These are phyloP conservation scores for Tetracentron sinense DNA, from an alignment of 164 flowering plant genomes.

Conservation along the genomic window DNA sequence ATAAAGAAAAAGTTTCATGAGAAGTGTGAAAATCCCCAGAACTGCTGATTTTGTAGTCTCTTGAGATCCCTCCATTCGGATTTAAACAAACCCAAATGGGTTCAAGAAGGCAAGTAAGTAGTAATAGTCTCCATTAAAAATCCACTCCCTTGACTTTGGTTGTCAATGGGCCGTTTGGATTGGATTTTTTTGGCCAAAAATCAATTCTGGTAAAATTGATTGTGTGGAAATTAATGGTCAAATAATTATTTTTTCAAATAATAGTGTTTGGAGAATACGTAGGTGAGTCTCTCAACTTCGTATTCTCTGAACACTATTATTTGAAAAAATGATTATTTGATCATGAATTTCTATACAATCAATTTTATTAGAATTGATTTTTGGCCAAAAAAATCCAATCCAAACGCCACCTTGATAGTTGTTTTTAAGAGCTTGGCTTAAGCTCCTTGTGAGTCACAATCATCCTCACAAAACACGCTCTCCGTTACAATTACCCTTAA, in stretches of 20 bases:
- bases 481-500: constrained; percentile 56
- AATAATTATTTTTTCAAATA: no score
- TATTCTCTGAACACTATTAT: no score
- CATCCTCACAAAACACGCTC: constrained; percentile 29
- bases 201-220: no score
- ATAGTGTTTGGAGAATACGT: no score
- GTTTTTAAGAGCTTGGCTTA: constrained; percentile 21
- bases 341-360: no score
- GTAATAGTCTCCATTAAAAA: constrained; percentile 26
- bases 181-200: no score
- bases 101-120: constrained; percentile 19
- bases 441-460: constrained; percentile 19
- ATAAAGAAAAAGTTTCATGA: constrained; percentile 16
- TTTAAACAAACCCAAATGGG: constrained; percentile 26
- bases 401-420: constrained; percentile 47
- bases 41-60: constrained; percentile 42
- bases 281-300: no score
- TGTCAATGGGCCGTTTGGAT: no score
- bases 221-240: no score
- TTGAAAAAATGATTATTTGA: no score
- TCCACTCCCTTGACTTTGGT: constrained; percentile 36
- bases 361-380: no score
- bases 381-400: no score
- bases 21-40: constrained; percentile 36
- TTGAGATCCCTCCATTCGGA: constrained; percentile 60